Base-by-base conservation (phyloP, 345 rosid species). In the Camelina hispida region DNA sequence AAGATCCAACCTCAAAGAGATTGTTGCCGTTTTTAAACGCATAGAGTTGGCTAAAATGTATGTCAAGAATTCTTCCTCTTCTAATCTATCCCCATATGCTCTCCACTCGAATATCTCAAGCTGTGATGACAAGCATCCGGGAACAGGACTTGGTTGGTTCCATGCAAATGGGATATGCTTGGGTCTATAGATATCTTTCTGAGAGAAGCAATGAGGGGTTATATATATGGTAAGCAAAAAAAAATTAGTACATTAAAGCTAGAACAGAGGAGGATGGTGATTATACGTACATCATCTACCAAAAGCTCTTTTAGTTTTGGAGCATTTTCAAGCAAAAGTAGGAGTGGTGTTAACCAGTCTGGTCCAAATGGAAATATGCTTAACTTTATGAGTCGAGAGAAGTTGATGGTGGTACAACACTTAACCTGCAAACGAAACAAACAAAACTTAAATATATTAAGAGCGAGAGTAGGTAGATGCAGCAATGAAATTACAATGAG, bases 31-130 rank as follows among this genome's bases (percentile, higher is more conserved):
- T 12, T 34, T 58, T 9, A 58, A 35, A 58, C 63, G 11, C 44
- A 16, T 58, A 17, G 63, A 34, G 15, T 34, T 34, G 63, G 63
- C 44, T 0, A 58, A 58, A 58, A 58, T 2, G 12, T 56, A 56
- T 14, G 40, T 56, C 61, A 56, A 30, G 12, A 56, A 56, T 30
- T 56, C 40, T 30, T 56, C 18, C 61, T 30, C 40, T 30, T 30
- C 38, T 15, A 15, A 3, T 14, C 20, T 30, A 15, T 56, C 6
- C 6, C 61, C 38, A 56, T 56, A 56, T 1, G 15, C 18, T 28
- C 9, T 15, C 61, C 61, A 56, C 20, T 14, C 12, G 40, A 56
- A 56, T 56, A 15, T 56, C 9, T 30, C 38, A 5, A 30, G 61
- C 38, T 56, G 6, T 15, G 61, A 28, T 56, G 61, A 30, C 61